Evolutionary conservation across 1,284 basidiomycete genomes (phyloP).

Genomic region (Pseudozyma thailandica): DNA sequence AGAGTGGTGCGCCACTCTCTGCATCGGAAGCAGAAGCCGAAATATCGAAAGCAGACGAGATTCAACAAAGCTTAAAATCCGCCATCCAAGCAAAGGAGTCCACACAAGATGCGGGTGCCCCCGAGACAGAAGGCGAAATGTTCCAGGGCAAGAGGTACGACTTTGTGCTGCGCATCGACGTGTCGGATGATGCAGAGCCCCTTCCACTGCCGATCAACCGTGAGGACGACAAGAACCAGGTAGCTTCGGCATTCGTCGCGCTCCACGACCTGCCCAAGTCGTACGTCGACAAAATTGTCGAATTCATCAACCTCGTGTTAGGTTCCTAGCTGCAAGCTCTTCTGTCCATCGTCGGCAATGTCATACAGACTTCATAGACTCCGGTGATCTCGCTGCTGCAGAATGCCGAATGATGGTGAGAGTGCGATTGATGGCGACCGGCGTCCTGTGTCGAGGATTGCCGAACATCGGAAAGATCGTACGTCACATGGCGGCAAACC

Average conservation of each 20-base stretch:
- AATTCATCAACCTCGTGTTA: conserved; percentile 43
- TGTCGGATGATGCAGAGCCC: conserved; percentile 47
- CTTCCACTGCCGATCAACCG: conserved; percentile 37
- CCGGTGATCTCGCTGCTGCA: too few species aligned
- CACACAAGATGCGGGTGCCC: background rate
- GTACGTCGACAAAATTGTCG: conserved; percentile 38
- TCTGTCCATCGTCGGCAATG: background rate
- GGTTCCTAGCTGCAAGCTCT: background rate
- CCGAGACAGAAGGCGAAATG: background rate
- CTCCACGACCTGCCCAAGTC: conserved; percentile 26
- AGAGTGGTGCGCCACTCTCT: conserved; percentile 13
- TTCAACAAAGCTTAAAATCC: conserved; percentile 3
- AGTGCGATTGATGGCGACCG: too few species aligned
- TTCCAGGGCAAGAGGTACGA: conserved; percentile 40
- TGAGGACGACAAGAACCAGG: conserved; percentile 20
- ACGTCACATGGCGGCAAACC: too few species aligned
- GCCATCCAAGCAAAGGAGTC: conserved; percentile 5
- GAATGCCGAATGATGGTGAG: too few species aligned
- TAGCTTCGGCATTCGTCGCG: conserved; percentile 27
- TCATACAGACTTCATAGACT: background rate
- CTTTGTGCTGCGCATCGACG: conserved; percentile 44
- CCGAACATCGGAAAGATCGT: too few species aligned
- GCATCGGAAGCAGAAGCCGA: conserved; percentile 8
- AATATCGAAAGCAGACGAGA: conserved; percentile 6
- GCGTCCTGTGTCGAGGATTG: too few species aligned